phyloP scores from a whole-genome alignment of 2,329 filamentous ascomycete species.

The Xylaria sp. region DNA sequence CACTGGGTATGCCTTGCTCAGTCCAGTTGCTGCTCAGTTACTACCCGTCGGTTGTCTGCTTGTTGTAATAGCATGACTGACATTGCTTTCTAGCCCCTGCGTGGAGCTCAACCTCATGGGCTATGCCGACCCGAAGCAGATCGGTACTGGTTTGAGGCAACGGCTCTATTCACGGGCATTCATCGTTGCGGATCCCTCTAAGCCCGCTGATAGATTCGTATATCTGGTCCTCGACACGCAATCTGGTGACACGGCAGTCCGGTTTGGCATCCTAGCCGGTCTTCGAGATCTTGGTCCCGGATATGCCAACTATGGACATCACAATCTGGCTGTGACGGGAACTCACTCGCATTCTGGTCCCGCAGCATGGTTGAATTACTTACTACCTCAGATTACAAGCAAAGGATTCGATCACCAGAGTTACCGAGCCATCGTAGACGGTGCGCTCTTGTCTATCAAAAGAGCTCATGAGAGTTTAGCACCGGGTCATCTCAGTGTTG shows the following conservation, averaged over 20 bases:
- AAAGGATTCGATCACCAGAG: constrained; percentile 82
- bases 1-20: constrained; percentile 36
- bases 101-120: constrained; percentile 90
- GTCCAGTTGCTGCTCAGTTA: background rate
- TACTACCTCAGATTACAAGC: constrained; percentile 85
- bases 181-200: constrained; percentile 66
- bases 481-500: constrained; percentile 45
- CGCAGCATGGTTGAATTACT: constrained; percentile 89
- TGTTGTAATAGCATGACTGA: background rate
- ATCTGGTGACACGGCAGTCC: constrained; percentile 81
- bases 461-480: constrained; percentile 69
- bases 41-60: background rate
- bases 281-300: constrained; percentile 63
- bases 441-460: constrained; percentile 73
- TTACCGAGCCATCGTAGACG: constrained; percentile 83
- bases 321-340: constrained; percentile 84
- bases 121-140: constrained; percentile 79
- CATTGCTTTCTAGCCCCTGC: constrained; percentile 52
- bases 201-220: constrained; percentile 67
- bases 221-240: constrained; percentile 86
- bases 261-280: constrained; percentile 78
- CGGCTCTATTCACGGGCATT: constrained; percentile 85
- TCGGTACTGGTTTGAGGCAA: constrained; percentile 79
- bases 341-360: constrained; percentile 92
- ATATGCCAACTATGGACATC: constrained; percentile 68